A percentile compares a stretch with the other conserved stretches of the same genome.
These are phyloP conservation scores for Nemania sp. DNA, from an alignment of 2,329 filamentous ascomycete genomes.

Conservation along the genomic window DNA sequence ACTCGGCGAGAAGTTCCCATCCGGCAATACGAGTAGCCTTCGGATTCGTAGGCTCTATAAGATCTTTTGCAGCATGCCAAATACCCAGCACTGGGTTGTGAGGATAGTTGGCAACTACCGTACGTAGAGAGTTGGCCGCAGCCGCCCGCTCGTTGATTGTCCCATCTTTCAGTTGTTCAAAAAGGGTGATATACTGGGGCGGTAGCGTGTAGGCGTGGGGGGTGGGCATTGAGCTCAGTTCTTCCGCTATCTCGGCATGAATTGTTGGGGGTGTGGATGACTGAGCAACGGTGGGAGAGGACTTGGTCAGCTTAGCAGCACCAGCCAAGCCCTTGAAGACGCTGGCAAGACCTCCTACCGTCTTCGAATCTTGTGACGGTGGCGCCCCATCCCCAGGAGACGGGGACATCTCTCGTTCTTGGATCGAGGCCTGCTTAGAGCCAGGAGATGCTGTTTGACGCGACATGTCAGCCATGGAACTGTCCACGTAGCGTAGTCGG, in stretches of 20 bases:
- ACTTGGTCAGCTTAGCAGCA: conserved; percentile 64
- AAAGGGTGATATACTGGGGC: conserved; percentile 64
- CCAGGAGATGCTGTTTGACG: conserved; percentile 59
- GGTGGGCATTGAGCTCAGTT: conserved; percentile 57
- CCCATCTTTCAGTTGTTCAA: conserved; percentile 67
- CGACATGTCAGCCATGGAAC: conserved; percentile 56
- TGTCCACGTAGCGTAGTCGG: conserved; percentile 15
- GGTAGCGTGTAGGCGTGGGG: conserved; percentile 61
- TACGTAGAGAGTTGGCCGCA: conserved; percentile 68
- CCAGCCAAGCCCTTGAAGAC: conserved; percentile 73
- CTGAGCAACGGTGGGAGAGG: conserved; percentile 59
- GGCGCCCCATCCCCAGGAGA: conserved; percentile 67
- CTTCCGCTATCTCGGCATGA: conserved; percentile 58
- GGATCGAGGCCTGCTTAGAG: conserved; percentile 51
- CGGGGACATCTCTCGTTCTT: conserved; percentile 68
- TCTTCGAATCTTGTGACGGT: conserved; percentile 65
- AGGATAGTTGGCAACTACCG: conserved; percentile 69
- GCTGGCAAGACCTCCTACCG: conserved; percentile 68
- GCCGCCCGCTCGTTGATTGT: conserved; percentile 65
- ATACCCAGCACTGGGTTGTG: conserved; percentile 70
- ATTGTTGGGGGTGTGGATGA: conserved; percentile 51
- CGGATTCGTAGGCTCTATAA: conserved; percentile 70
- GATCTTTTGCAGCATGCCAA: conserved; percentile 74
- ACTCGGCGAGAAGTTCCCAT: conserved; percentile 74
- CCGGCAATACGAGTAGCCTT: conserved; percentile 67